Base-by-base conservation (phyloP, 106 monocot species). In the Triglochin maritima region DNA sequence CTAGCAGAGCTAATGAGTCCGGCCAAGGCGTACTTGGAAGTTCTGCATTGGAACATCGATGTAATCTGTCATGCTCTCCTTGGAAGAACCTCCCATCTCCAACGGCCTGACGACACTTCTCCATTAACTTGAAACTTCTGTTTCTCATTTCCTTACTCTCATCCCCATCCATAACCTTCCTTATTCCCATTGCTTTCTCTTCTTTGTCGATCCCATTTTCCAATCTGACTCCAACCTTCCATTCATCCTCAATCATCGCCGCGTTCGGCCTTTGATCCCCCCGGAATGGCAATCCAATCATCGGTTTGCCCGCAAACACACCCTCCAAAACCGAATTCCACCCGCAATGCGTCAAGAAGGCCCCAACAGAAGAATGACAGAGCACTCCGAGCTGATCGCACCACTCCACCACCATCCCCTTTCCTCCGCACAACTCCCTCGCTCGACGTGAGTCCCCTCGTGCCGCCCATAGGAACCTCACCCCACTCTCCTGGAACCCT, bases 311-410 rank as follows among this genome's bases (percentile, higher is more conserved):
- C 0, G 79, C 53, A 29, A 50, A 69, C 11, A 81, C 29, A 2
- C 54, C 78, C 59, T 92, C 91, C 63, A 85, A 7, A 0, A 69
- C 71, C 7, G 90, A 87, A 50, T 91, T 91, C 90, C 87, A 91
- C 4, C 90, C 90, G 46, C 90, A 84, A 44, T 87, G 90, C 4
- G 87, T 87, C 72, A 87, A 50, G 76, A 91, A 91, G 1, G 78
- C 90, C 6, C 87, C 87, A 0, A 87, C 78, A 0, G 84, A 69
- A 50, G 73, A 60, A 62, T 87, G 91, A 68, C 76, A 63, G 12
- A 91, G 68, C 3, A 91, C 82, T 4, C 56, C 57, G 48, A 78
- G 15, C 64, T 92, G 91, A 4, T 87, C 71, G 16, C 81, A 84
- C 90, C 91, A 92, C 2, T 73, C 69, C 46, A 79, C 73, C 41